Evolutionary conservation across 768 basidiomycete genomes (phyloP), one percentile per base, ranked within the genome.

Genomic region (Phanerodontia chrysosporium): DNA sequence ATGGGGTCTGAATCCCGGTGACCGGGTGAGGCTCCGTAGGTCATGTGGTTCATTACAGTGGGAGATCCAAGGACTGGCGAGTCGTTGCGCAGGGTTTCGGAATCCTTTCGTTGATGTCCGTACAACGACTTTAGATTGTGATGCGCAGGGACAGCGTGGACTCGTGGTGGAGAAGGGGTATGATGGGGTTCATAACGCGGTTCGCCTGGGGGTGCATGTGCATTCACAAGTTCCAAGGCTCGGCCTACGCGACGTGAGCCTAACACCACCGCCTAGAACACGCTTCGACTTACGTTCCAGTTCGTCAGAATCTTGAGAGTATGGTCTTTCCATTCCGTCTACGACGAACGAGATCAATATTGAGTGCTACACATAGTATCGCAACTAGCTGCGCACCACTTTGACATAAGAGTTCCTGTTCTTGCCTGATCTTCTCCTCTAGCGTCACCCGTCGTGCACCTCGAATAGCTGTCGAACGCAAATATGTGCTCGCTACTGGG

Each of bases 31-130:
- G 58, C 53, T 13, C 32, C 46, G 22, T 24, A 27, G 27, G 42
- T 25, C 3, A 21, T 42, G 36, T 13, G 28, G 55, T 24, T 85
- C 82, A 53, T 36, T n/a, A 27, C 32, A 10, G 52, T 53, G 4
- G 52, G 52, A 5, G 52, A 53, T 3, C 52, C 52, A 7, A 25
- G 8, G 6, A 42, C 36, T 3, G 52, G 52, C 6, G 52, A 53
- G 9, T 25, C 48, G 10, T 73, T 72, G 18, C 86, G 87, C 28
- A 90, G 73, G 0, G 90, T 91, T 62, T 92, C 90, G 0, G 90
- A 91, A 58, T 91, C 89, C 27, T 83, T 81, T 51, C 90, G 83
- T 64, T 76, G 80, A 67, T 92, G 90, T 1, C 70, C 72, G 63
- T 78, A 70, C 45, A 66, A 46, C 12, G 73, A 62, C 2, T 75